Evolutionary conservation across 2,329 filamentous ascomycete species (phyloP), one percentile per base, ranked within the genome.

Genomic region (Colletotrichum scovillei): DNA sequence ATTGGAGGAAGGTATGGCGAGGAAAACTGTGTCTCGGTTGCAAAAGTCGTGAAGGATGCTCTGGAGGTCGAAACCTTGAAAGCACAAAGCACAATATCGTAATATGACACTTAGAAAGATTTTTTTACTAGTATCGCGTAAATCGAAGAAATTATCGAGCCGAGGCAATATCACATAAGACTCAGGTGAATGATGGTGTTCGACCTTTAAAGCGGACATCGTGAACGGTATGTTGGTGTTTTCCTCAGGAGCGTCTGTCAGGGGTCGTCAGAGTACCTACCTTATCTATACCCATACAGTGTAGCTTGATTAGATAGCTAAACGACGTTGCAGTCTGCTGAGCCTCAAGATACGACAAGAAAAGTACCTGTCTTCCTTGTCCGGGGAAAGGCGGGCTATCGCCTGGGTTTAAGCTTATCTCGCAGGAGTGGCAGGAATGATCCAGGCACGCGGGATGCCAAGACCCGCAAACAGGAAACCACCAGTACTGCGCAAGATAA

Each of bases 381-480:
- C 46, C 9, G 58, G 64, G 14, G 8, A 22, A 19, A 22, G 52
- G 52, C 49, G 59, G 42, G 53, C 22, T 57, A 22, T 55, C n/a
- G 35, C 32, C 49, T 62, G 38, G 60, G 42, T 35, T 62, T 35
- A 73, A 71, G 62, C 71, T 73, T 73, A 73, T 73, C 71, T 70
- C 49, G 62, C 38, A 35, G 38, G 32, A 58, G 19, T 59, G 26
- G 53, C 49, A 62, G 67, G 60, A 66, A 38, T 64, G 66, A 56
- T 28, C 56, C 60, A 70, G 49, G 46, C 32, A 71, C 42, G 38
- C 16, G 24, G 22, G 30, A 22, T 62, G 71, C 71, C 71, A 71
- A 73, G 71, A 63, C 67, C 71, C 67, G 67, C 67, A 52, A 64
- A 32, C 55, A 62, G 46, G 46, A 72, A 67, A 66, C 56, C 60